Evolutionary conservation across 2,329 filamentous ascomycete genomes (phyloP), one percentile per base, ranked within the genome.

Genomic region (Fusarium sp.): DNA sequence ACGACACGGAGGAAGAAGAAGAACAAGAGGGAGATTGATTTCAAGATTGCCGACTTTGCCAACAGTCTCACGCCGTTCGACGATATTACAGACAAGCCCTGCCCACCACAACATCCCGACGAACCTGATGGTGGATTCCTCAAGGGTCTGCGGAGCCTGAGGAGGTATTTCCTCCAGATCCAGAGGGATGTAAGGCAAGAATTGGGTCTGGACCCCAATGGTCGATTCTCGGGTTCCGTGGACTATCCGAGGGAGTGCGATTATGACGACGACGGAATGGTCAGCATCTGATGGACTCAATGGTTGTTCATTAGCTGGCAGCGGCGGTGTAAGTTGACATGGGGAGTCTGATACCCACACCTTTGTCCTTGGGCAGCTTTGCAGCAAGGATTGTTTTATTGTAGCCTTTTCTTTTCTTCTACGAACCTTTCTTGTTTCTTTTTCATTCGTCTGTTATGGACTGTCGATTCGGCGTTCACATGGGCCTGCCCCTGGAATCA

Each of bases 1-100:
- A 75, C 76, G n/a, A 74, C 77, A 55, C 85, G 78, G 75, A 82
- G 69, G 77, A 82, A 68, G 72, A 82, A 79, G 75, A 85, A 77
- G 75, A 87, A 83, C 66, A 83, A 83, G 64, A 82, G 83, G 50
- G 86, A 90, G 70, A 94, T 97, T 76, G 92, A 97, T 78, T 90
- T 99, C 81, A 97, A 97, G 80, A 96, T 99, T 78, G 95, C 97
- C 62, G 96, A 99, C 79, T 99, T 99, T 82, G 96, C 96, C 69
- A 99, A 99, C 78, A 97, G 95, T 76, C 90, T 98, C 34, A 98
- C 94, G 1, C 92, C 93, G 4, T 91, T 96, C 70, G 93, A 97
- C 74, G 80, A 89, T 10, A 84, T 88, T 64, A 80, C 82, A 56
- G 84, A 85, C 67, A 85, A 85, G 74, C 82, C 86, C 4, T 97